These are phyloP conservation scores for Taxillus chinensis DNA, from an alignment of 164 flowering plant species.

Conservation along the genomic window DNA sequence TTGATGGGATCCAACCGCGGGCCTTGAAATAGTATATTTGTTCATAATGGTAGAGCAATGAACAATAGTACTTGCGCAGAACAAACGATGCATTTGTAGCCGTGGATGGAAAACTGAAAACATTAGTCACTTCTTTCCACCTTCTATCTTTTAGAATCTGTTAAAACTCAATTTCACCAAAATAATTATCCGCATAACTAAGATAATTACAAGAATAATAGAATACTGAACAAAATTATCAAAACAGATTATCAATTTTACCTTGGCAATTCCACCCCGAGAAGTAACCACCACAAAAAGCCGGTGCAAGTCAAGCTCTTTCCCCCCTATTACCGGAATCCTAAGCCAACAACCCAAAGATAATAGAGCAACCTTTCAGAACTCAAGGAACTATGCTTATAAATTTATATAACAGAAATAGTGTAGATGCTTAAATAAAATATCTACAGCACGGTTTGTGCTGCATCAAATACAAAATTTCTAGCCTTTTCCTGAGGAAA, in stretches of 20 bases:
- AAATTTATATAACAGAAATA: too few relatives aligned
- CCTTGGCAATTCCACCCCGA: conserved; percentile 91
- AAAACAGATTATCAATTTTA: conserved; percentile 9
- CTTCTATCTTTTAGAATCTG: conserved; percentile 69
- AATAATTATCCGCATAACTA: background rate
- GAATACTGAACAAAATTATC: background rate
- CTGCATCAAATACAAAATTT: too few relatives aligned
- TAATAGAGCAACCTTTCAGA: too few relatives aligned
- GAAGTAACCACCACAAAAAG: conserved; percentile 90
- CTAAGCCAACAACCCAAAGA: conserved; percentile 16
- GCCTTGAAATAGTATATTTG: conserved; percentile 65
- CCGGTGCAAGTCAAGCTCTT: conserved; percentile 72
- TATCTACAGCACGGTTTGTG: too few relatives aligned
- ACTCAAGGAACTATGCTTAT: too few relatives aligned
- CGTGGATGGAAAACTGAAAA: conserved; percentile 81
- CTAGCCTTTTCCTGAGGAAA: too few relatives aligned
- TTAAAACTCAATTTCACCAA: background rate
- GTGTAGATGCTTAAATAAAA: too few relatives aligned
- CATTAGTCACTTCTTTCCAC: conserved; percentile 93
- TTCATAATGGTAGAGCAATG: conserved; percentile 75
- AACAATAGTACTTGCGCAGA: conserved; percentile 77
- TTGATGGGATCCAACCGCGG: conserved; percentile 34
- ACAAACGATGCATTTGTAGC: conserved; percentile 97
- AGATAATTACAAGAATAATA: too few relatives aligned
- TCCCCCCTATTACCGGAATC: conserved; percentile 89